Evolutionary conservation across 306 rosid genomes (phyloP), one percentile per base, ranked within the genome.

Genomic region (Sechiopsis laciniata): DNA sequence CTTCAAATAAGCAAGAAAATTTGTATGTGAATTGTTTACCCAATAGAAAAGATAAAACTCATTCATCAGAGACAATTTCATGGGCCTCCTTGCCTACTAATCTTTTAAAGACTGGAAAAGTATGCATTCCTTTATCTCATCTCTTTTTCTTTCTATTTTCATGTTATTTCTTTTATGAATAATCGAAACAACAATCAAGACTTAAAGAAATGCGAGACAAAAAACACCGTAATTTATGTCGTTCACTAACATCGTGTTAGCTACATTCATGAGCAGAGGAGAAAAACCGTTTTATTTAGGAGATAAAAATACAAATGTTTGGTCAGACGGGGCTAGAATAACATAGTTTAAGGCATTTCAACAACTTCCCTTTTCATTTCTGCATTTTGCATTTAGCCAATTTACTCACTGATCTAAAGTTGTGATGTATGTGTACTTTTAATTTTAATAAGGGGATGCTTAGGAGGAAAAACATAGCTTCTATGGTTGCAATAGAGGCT

Each of bases 101-200:
- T 63, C 91, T 94, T 75, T 74, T 84, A 74, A 87, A 78, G 85
- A 84, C 88, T 3, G 95, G 92, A 73, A 91, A 88, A 96, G 99
- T 91, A 79, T 67, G 48, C 55, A 58, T 42, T 68, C 42, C 57
- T 50, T 46, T 53, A 11, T 8, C 55, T 50, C 54, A 50, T 72
- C 17, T 50, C 22, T 24, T 20, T 29, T 35, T 12, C 54, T 37
- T 24, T 59, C 16, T 40, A 40, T 40, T 40, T 40, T 10, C 46
- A 10, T 8, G 46, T 40, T 40, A 8, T 40, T 40, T 40, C 46
- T 40, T 6, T 7, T 40, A 40, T 40, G 46, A 40, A 40, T 7
- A 40, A 40, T 40, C 46, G 10, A 8, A 40, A 6, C 46, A 40
- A 40, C 46, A 40, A 37, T 40, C 46, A 40, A 40, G 46, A 40